These are phyloP conservation scores for Peltaster fructicola DNA, from an alignment of 2,329 filamentous ascomycete genomes.

Conservation along the genomic window DNA sequence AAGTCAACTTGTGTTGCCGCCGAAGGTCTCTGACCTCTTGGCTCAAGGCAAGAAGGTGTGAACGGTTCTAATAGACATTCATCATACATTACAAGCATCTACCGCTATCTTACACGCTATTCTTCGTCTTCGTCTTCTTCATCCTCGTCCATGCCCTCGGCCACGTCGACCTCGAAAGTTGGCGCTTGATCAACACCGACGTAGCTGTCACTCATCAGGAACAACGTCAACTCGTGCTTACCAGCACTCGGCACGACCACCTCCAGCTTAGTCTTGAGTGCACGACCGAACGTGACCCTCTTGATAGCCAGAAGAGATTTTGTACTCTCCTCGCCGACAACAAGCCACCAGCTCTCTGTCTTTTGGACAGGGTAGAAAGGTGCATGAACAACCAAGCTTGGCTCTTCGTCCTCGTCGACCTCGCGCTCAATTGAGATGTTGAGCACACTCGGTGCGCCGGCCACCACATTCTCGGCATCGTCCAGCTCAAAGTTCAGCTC, in stretches of 20 bases:
- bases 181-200: conserved; percentile 94
- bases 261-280: conserved; percentile 65
- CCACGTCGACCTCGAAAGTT: conserved; percentile 66
- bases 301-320: conserved; percentile 86
- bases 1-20: conserved; percentile 66
- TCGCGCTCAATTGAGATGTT: conserved; percentile 75
- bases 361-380: conserved; percentile 88
- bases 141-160: conserved; percentile 90
- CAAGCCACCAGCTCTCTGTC: conserved; percentile 97
- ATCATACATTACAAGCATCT: conserved; percentile 1
- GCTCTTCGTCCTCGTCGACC: conserved; percentile 51
- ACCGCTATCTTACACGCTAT: conserved; percentile 3
- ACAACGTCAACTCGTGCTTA: conserved; percentile 74
- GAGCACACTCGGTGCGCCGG: conserved; percentile 66
- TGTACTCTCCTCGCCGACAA: conserved; percentile 81
- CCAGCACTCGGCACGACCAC: conserved; percentile 74
- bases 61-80: too few species aligned
- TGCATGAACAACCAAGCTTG: conserved; percentile 74
- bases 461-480: conserved; percentile 61
- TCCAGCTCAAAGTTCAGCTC: conserved; percentile 78
- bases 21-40: conserved; percentile 52
- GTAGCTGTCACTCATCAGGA: conserved; percentile 94
- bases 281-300: conserved; percentile 68
- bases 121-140: conserved; percentile 61
- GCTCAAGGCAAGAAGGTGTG: conserved; percentile 33